A percentile compares a stretch with the other conserved stretches of the same genome.
phyloP scores from a whole-genome alignment of 31 red algal genomes.

The Asparagopsis taxiformis region DNA sequence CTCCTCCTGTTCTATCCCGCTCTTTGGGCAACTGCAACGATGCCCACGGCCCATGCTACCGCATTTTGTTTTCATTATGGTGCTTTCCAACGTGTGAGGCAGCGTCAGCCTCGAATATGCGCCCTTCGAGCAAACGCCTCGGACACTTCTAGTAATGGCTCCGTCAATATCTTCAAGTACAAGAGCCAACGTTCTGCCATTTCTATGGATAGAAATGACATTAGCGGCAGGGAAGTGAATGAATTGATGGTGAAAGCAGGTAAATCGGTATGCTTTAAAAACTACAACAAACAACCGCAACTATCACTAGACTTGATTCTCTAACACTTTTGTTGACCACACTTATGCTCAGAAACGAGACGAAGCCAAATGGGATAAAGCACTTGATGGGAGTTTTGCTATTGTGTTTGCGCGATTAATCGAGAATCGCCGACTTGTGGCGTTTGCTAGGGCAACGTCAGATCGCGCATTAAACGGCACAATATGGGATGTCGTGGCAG shows the following conservation, averaged over 20 bases:
- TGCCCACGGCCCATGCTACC: too few species aligned
- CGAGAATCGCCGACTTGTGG: slow-evolving; percentile 56
- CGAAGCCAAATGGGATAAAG: slow-evolving; percentile 66
- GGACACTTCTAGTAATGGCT: too few species aligned
- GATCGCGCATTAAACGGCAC: slow-evolving; percentile 87
- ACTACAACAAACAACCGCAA: neutral
- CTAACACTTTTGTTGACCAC: neutral
- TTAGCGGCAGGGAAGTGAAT: slow-evolving; percentile 66
- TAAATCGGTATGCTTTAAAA: slow-evolving; percentile 66
- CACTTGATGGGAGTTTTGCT: slow-evolving; percentile 63
- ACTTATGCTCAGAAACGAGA: slow-evolving; percentile 37
- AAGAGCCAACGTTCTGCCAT: slow-evolving; percentile 81
- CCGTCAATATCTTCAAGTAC: slow-evolving; percentile 48
- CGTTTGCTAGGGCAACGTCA: slow-evolving; percentile 82
- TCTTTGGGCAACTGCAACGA: too few species aligned
- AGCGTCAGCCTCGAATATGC: too few species aligned
- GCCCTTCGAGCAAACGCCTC: too few species aligned
- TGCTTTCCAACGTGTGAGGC: too few species aligned
- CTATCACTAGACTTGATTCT: neutral
- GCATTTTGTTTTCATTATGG: too few species aligned
- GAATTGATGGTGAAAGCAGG: slow-evolving; percentile 66
- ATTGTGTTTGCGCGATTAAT: slow-evolving; percentile 75
- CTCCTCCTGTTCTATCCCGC: too few species aligned
- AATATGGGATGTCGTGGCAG: slow-evolving; percentile 84
- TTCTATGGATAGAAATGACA: slow-evolving; percentile 43